Conservation (phyloP, 2,329 filamentous ascomycete genomes). For the Penicillium vulpinum region DNA sequence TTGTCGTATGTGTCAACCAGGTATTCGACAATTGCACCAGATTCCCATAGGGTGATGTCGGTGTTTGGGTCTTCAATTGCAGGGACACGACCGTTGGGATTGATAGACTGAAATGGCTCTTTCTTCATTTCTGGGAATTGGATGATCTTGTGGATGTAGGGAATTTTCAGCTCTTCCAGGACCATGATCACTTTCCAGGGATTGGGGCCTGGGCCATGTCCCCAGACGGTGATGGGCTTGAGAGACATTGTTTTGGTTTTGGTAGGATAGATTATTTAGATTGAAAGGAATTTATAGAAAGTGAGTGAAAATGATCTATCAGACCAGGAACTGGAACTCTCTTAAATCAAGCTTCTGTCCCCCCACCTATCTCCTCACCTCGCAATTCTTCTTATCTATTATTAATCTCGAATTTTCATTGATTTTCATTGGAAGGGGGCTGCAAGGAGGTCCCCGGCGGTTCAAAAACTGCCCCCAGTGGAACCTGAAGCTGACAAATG, state of each 20-base stretch:
- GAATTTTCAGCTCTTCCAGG: slow-evolving; percentile 35
- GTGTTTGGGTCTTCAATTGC: slow-evolving; percentile 41
- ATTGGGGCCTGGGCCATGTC: slow-evolving; percentile 28
- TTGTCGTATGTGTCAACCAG: slow-evolving; percentile 49
- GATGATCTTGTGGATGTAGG: slow-evolving; percentile 27
- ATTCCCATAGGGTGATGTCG: slow-evolving; percentile 46
- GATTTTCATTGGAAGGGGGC: neutral
- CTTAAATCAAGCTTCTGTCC: neutral
- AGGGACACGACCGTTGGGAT: slow-evolving; percentile 39
- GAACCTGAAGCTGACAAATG: neutral
- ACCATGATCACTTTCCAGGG: slow-evolving; percentile 37
- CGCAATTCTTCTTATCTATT: neutral
- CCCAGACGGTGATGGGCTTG: slow-evolving; percentile 24
- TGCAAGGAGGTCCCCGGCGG: neutral
- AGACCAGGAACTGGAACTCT: neutral
- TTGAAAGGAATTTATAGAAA: neutral
- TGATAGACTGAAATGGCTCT: slow-evolving; percentile 29
- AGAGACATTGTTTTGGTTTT: slow-evolving; percentile 19
- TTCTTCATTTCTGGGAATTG: slow-evolving; percentile 33
- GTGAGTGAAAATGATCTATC: neutral
- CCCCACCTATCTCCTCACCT: neutral
- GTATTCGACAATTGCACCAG: slow-evolving; percentile 48
- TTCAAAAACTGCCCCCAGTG: neutral
- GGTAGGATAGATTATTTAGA: neutral
- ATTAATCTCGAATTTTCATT: neutral